A percentile compares a stretch with the other conserved stretches of the same genome.
Conservation (phyloP, 2,329 filamentous ascomycete species). For the Myriangium duriaei region DNA sequence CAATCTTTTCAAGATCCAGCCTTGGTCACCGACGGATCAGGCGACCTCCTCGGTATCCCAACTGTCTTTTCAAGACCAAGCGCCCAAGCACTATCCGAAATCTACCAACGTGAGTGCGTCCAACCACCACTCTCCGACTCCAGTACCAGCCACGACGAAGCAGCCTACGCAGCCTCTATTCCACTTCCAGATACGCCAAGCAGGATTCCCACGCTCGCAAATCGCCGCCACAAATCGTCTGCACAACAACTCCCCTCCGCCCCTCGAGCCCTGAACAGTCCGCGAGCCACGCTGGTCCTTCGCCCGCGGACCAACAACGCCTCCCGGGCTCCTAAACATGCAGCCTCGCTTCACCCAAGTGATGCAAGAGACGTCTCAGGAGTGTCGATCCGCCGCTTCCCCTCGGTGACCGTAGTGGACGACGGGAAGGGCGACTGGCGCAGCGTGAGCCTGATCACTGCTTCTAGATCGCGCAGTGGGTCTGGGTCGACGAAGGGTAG, state of each 20-base stretch:
- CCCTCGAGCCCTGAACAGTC: background rate
- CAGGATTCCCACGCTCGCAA: too few species aligned
- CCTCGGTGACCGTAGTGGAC: conserved; percentile 22
- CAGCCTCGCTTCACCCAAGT: too few species aligned
- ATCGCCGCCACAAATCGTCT: background rate
- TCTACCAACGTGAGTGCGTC: conserved; percentile 7
- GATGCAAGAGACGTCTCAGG: too few species aligned
- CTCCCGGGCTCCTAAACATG: too few species aligned
- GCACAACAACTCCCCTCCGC: background rate
- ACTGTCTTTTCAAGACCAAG: background rate
- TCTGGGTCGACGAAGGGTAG: too few species aligned
- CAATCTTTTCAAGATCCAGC: conserved; percentile 15
- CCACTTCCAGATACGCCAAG: conserved; percentile 3
- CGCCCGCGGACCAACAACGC: background rate
- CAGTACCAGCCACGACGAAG: background rate
- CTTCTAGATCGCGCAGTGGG: too few species aligned
- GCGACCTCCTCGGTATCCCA: background rate
- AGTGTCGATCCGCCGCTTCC: conserved; percentile 16
- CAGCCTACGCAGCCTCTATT: background rate
- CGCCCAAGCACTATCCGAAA: background rate
- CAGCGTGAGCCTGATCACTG: conserved; percentile 18
- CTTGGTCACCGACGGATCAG: conserved; percentile 4
- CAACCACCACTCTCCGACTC: background rate
- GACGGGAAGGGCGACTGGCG: conserved; percentile 20
- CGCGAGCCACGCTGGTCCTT: background rate